A percentile compares a stretch with the other conserved stretches of the same genome.
phyloP scores from a whole-genome alignment of 139 green algal species.

The Chlorella sp. region DNA sequence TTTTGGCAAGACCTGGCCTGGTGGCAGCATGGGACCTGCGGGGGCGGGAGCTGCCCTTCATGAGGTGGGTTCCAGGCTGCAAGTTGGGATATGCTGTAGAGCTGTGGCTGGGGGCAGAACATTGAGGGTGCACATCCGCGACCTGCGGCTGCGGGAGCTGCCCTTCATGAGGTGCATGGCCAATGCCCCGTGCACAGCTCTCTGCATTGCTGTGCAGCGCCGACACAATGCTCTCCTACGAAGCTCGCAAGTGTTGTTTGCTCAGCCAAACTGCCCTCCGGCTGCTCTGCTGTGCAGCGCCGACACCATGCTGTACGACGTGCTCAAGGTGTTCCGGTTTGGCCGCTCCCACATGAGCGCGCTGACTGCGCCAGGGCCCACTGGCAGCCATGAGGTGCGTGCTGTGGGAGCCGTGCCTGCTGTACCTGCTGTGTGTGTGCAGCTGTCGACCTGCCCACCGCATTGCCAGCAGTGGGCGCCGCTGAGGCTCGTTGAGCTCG shows the following conservation, averaged over 20 bases:
- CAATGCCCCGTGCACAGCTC: too few relatives aligned
- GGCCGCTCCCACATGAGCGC: conserved; percentile 91
- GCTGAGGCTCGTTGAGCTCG: too few relatives aligned
- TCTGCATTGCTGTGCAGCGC: conserved; percentile 1
- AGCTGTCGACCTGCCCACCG: too few relatives aligned
- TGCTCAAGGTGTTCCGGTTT: conserved; percentile 91
- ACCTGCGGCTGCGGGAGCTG: conserved; percentile 51
- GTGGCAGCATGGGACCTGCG: conserved; percentile 17
- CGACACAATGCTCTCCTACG: conserved; percentile 83
- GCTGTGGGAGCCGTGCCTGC: neutral
- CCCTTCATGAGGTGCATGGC: conserved; percentile 45
- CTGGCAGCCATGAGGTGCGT: neutral
- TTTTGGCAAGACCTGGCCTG: too few relatives aligned
- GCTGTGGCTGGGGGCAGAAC: too few relatives aligned
- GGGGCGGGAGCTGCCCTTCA: conserved; percentile 53
- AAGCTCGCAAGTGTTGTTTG: too few relatives aligned
- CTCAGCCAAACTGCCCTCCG: too few relatives aligned
- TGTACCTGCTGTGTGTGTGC: too few relatives aligned
- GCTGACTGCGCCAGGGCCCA: conserved; percentile 58
- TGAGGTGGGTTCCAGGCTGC: neutral
- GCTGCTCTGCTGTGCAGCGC: neutral
- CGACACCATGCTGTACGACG: conserved; percentile 83
- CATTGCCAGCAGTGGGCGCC: too few relatives aligned
- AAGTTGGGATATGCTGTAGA: too few relatives aligned
- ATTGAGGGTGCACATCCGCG: neutral